Evolutionary conservation across 192 early-diverging fungal species (phyloP).

Genomic region (Mortierella hygrophila): DNA sequence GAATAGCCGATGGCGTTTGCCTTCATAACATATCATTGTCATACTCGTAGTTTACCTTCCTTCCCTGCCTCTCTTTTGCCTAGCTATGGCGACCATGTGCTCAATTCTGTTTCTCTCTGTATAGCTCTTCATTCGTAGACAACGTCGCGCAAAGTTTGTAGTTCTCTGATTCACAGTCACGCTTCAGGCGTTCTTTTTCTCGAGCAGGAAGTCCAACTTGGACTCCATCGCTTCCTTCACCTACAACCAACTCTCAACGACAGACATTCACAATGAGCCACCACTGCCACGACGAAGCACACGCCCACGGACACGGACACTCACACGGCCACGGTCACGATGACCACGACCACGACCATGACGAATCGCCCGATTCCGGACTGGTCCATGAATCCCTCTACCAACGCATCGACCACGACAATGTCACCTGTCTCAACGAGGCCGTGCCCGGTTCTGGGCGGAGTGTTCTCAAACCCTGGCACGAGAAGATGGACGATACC

Average conservation of each 20-base stretch:
- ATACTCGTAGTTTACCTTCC: no score
- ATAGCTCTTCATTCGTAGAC: not conserved
- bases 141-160: not conserved
- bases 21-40: no score
- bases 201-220: not conserved
- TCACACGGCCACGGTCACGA: conserved; percentile 60
- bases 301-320: conserved; percentile 66
- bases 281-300: conserved; percentile 68
- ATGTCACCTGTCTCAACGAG: conserved; percentile 88
- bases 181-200: no score
- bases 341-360: conserved; percentile 81
- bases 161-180: not conserved
- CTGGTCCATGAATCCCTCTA: conserved; percentile 78
- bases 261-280: conserved; percentile 36
- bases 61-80: no score
- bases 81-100: no score
- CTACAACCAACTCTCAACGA: not conserved
- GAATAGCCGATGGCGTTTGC: no score
- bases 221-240: not conserved
- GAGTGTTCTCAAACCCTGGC: conserved; percentile 88
- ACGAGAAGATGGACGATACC: conserved; percentile 78
- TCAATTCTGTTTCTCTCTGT: not conserved
- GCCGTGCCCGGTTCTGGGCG: conserved; percentile 70
- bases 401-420: conserved; percentile 82
- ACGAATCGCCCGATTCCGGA: conserved; percentile 76